Evolutionary conservation across 1,139 yeast genomes (phyloP).

Genomic region (Ashbya aceris): DNA sequence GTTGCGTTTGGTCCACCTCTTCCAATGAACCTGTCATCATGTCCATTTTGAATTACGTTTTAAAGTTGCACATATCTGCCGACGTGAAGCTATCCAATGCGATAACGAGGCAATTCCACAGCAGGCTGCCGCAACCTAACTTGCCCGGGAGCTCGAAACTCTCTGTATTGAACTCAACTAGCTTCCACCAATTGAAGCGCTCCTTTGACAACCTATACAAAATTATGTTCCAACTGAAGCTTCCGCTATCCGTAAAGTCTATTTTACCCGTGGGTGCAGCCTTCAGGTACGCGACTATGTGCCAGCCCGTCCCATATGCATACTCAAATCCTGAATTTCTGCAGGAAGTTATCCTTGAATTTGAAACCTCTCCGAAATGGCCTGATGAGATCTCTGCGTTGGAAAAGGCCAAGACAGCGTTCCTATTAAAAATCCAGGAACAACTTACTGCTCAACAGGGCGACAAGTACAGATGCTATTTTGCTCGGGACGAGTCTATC

Average conservation of each 20-base stretch:
- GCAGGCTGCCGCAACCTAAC: slow-evolving; percentile 50
- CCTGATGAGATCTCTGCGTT: slow-evolving; percentile 83
- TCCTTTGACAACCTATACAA: slow-evolving; percentile 64
- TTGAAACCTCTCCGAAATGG: slow-evolving; percentile 89
- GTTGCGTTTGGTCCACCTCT: slow-evolving; percentile 76
- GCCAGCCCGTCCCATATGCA: slow-evolving; percentile 80
- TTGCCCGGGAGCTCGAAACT: slow-evolving; percentile 47
- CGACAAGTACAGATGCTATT: slow-evolving; percentile 45
- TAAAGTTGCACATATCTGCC: slow-evolving; percentile 53
- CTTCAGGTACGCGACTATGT: slow-evolving; percentile 62
- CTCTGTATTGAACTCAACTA: slow-evolving; percentile 41
- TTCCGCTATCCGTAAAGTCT: slow-evolving; percentile 68
- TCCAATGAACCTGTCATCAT: slow-evolving; percentile 56
- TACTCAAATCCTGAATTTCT: slow-evolving; percentile 68
- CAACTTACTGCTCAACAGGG: slow-evolving; percentile 38
- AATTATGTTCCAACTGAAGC: slow-evolving; percentile 35
- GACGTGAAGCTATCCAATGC: slow-evolving; percentile 37
- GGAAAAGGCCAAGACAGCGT: slow-evolving; percentile 86
- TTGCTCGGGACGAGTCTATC: slow-evolving; percentile 55
- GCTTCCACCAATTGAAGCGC: slow-evolving; percentile 48
- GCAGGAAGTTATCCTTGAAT: slow-evolving; percentile 73
- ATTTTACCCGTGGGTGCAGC: slow-evolving; percentile 65
- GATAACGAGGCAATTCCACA: slow-evolving; percentile 36
- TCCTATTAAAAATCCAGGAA: slow-evolving; percentile 65
- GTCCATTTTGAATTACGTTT: slow-evolving; percentile 53